Percentiles rank a stretch among this genome's conserved stretches.
phyloP scores from a whole-genome alignment of 371 early-diverging fungal genomes.

The Mucor saturninus region DNA sequence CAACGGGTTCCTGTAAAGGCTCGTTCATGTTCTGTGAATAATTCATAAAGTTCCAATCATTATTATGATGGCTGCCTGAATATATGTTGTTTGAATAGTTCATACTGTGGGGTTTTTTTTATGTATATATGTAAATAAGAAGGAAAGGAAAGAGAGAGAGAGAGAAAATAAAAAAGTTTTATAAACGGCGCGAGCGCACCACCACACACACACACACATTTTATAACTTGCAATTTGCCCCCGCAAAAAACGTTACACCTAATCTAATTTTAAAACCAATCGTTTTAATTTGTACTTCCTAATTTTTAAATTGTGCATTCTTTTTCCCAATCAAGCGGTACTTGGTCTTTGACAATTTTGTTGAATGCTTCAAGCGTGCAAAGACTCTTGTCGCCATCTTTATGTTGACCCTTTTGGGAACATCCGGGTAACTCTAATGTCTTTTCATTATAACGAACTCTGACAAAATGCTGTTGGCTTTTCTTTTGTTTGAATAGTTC shows the following conservation, averaged over 20 bases:
- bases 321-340: constrained; percentile 61
- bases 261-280: constrained; percentile 12
- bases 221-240: neutral
- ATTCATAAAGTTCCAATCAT: constrained; percentile 15
- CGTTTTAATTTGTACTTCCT: constrained; percentile 1
- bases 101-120: neutral
- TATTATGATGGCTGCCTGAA: neutral
- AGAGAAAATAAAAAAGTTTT: neutral
- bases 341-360: constrained; percentile 57
- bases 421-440: constrained; percentile 68
- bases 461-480: constrained; percentile 62
- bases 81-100: constrained; percentile 2
- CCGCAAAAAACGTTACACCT: constrained; percentile 19
- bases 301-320: constrained; percentile 40
- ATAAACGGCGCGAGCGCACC: neutral
- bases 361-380: constrained; percentile 79
- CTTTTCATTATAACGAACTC: constrained; percentile 73
- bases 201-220: too few species aligned
- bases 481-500: constrained; percentile 64
- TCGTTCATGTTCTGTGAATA: constrained; percentile 19
- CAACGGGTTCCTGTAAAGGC: constrained; percentile 51
- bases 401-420: constrained; percentile 57
- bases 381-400: constrained; percentile 57
- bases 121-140: neutral
- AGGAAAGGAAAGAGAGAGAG: neutral